A percentile compares a stretch with the other conserved stretches of the same genome.
These are phyloP conservation scores for Capronia coronata DNA, from an alignment of 2,329 filamentous ascomycete species.

Conservation along the genomic window DNA sequence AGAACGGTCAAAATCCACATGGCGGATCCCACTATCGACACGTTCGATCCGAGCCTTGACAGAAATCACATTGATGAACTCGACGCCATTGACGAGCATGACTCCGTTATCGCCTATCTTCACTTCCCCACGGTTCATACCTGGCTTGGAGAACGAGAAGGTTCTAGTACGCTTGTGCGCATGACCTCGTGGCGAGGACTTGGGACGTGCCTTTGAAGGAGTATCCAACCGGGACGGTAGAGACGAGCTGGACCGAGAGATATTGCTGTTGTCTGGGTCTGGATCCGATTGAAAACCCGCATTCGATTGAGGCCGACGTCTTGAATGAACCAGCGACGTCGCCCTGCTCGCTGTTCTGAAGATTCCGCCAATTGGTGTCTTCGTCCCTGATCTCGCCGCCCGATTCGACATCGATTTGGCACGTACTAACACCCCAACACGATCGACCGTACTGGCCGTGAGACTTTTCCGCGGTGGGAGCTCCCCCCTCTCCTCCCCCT, in stretches of 20 bases:
- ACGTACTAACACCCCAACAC: conserved; percentile 8
- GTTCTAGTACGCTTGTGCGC: neutral
- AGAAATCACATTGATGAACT: conserved; percentile 22
- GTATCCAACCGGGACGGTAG: neutral
- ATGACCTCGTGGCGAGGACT: neutral
- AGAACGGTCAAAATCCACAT: neutral
- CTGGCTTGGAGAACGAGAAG: conserved; percentile 9
- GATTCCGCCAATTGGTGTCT: neutral
- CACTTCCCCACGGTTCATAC: neutral
- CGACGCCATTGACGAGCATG: conserved; percentile 20
- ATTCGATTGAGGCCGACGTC: conserved; percentile 7
- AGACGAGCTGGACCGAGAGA: neutral
- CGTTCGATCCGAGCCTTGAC: conserved; percentile 13
- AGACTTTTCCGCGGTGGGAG: conserved; percentile 19
- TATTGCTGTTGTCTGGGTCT: neutral
- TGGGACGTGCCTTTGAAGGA: neutral
- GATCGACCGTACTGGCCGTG: conserved; percentile 4
- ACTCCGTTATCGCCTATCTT: conserved; percentile 16
- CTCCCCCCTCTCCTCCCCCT: conserved; percentile 1
- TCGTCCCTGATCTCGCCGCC: neutral
- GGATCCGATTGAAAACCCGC: neutral
- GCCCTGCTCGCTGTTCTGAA: neutral
- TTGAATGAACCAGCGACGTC: neutral
- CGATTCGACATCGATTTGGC: conserved; percentile 8
- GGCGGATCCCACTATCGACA: conserved; percentile 8